phyloP scores from a whole-genome alignment of 345 rosid species.

The Excoecaria cochinchinensis region DNA sequence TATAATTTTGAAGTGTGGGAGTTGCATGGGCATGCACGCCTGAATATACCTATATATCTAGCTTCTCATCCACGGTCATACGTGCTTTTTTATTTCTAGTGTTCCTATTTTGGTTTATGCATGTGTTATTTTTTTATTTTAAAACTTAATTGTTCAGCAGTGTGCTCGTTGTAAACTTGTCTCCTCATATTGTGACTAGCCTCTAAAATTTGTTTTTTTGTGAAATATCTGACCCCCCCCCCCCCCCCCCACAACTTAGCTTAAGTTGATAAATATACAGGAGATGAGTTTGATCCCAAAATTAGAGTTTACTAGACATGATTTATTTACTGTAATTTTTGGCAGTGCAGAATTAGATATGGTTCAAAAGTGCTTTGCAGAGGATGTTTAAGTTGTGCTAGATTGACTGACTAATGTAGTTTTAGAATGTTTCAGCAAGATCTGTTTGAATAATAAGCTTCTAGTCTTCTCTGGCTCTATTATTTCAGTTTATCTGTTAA shows the following conservation, averaged over 20 bases:
- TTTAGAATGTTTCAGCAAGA: neutral
- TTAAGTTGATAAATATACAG: neutral
- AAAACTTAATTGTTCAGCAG: neutral
- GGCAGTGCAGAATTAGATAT: constrained; percentile 5
- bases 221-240: constrained; percentile 2
- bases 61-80: too few relatives aligned
- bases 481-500: constrained; percentile 3
- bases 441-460: neutral
- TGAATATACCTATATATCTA: too few relatives aligned
- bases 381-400: neutral
- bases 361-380: neutral
- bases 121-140: neutral
- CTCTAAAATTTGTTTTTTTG: neutral
- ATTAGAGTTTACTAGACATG: too few relatives aligned
- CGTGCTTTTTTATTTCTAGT: too few relatives aligned
- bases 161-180: neutral
- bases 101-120: neutral
- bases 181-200: neutral
- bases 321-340: too few relatives aligned
- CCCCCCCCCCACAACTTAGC: constrained; percentile 7
- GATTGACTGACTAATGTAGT: neutral
- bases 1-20: too few relatives aligned
- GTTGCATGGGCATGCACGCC: too few relatives aligned
- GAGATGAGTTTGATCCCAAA: neutral
- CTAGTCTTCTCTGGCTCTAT: neutral